A percentile compares a stretch with the other conserved stretches of the same genome.
phyloP scores from a whole-genome alignment of 441 rosid genomes.

The Brassica balearica region DNA sequence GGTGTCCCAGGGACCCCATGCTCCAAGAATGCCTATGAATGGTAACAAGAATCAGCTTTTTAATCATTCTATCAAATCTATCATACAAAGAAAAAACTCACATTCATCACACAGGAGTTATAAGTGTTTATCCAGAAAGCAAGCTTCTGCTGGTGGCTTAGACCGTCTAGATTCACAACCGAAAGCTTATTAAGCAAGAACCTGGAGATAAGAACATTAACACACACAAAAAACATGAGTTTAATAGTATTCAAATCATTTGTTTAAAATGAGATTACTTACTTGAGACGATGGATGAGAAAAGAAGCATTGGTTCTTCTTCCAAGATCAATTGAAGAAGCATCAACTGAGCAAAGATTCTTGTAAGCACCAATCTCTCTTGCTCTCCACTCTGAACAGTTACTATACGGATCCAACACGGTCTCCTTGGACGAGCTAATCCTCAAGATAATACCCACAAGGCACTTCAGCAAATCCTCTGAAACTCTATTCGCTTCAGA shows the following conservation, averaged over 20 bases:
- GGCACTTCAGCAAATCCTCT: slow-evolving; percentile 67
- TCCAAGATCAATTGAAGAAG: slow-evolving; percentile 60
- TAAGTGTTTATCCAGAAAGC: slow-evolving; percentile 94
- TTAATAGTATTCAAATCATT: background rate
- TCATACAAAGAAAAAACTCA: slow-evolving; percentile 39
- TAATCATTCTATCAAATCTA: too few relatives aligned
- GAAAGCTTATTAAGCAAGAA: slow-evolving; percentile 76
- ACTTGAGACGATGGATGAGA: slow-evolving; percentile 78
- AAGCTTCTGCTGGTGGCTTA: slow-evolving; percentile 87
- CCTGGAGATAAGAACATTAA: slow-evolving; percentile 51
- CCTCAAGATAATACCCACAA: slow-evolving; percentile 63
- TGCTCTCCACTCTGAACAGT: slow-evolving; percentile 43
- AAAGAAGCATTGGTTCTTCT: slow-evolving; percentile 55
- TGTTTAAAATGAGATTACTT: slow-evolving; percentile 29
- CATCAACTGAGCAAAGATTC: slow-evolving; percentile 58
- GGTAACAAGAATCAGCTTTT: too few relatives aligned
- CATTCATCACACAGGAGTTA: slow-evolving; percentile 85
- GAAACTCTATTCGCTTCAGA: slow-evolving; percentile 71
- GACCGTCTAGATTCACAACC: slow-evolving; percentile 65
- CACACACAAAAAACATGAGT: slow-evolving; percentile 20
- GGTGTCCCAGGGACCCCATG: slow-evolving; percentile 78
- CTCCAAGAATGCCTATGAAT: slow-evolving; percentile 62
- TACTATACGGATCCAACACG: slow-evolving; percentile 59
- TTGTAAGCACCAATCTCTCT: slow-evolving; percentile 71
- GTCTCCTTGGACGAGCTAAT: slow-evolving; percentile 62